phyloP scores from a whole-genome alignment of 1,284 basidiomycete genomes.

The Ustilago esculenta region DNA sequence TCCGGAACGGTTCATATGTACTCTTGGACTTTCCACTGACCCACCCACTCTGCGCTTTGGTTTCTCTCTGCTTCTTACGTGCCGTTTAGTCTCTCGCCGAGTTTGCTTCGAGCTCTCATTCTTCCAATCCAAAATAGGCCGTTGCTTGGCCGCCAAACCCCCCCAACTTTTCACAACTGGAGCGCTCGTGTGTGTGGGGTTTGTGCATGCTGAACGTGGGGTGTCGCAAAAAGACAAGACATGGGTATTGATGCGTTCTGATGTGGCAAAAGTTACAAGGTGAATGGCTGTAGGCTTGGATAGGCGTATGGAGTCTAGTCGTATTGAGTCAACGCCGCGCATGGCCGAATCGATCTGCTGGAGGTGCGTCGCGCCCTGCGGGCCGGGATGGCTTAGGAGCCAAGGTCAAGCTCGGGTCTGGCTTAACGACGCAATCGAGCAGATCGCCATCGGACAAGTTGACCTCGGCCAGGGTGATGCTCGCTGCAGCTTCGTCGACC shows the following conservation, averaged over 20 bases:
- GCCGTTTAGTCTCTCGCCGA: slow-evolving; percentile 26
- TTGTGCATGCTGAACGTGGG: too few species aligned
- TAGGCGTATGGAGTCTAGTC: neutral
- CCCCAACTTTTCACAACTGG: neutral
- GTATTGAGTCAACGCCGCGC: slow-evolving; percentile 7
- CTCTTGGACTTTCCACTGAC: too few species aligned
- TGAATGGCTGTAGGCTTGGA: too few species aligned
- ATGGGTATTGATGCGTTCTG: neutral
- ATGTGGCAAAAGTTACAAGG: too few species aligned
- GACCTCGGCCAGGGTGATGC: slow-evolving; percentile 37
- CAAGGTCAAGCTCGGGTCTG: slow-evolving; percentile 24
- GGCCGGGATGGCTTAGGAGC: slow-evolving; percentile 20
- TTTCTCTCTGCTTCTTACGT: neutral
- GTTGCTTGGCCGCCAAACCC: slow-evolving; percentile 14
- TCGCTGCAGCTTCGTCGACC: slow-evolving; percentile 37
- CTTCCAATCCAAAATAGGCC: slow-evolving; percentile 29
- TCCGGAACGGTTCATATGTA: too few species aligned
- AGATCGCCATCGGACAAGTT: slow-evolving; percentile 28
- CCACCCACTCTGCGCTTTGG: too few species aligned
- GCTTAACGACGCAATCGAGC: slow-evolving; percentile 50
- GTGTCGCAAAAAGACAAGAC: too few species aligned
- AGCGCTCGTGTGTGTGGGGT: too few species aligned
- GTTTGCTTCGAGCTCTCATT: slow-evolving; percentile 9
- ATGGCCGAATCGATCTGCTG: slow-evolving; percentile 12
- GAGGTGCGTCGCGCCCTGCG: slow-evolving; percentile 7